Evolutionary conservation across 495 filamentous ascomycete genomes (phyloP).

Genomic region (Talaromyces trachyspermus): DNA sequence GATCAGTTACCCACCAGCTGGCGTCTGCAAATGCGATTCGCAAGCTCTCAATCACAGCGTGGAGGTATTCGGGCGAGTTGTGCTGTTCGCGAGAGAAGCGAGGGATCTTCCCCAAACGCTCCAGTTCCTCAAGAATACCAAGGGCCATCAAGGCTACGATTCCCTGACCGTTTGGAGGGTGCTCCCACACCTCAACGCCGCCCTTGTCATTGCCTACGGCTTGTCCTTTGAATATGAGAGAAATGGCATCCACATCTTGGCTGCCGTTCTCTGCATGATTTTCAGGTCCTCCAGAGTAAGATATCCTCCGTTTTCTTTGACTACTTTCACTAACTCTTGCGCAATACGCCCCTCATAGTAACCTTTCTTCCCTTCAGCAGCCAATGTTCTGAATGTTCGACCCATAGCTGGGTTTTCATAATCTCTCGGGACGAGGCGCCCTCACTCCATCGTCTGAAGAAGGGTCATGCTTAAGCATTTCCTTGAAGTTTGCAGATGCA

Average conservation of each 20-base stretch:
- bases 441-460: slow-evolving; percentile 57
- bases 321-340: slow-evolving; percentile 68
- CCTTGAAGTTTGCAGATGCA: slow-evolving; percentile 74
- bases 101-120: slow-evolving; percentile 62
- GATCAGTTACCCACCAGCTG: slow-evolving; percentile 83
- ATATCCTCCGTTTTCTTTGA: slow-evolving; percentile 67
- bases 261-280: slow-evolving; percentile 66
- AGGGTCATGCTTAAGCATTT: slow-evolving; percentile 73
- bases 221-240: slow-evolving; percentile 66
- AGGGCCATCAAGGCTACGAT: slow-evolving; percentile 92
- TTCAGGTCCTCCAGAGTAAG: slow-evolving; percentile 74
- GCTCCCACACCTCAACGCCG: slow-evolving; percentile 87
- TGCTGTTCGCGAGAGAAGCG: slow-evolving; percentile 61
- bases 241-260: slow-evolving; percentile 76
- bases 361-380: slow-evolving; percentile 73
- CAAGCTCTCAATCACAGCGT: slow-evolving; percentile 81
- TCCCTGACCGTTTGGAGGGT: slow-evolving; percentile 96
- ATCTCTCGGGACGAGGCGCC: slow-evolving; percentile 74
- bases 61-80: slow-evolving; percentile 74
- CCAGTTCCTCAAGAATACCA: slow-evolving; percentile 80
- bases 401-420: slow-evolving; percentile 79
- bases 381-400: slow-evolving; percentile 72
- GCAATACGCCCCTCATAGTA: slow-evolving; percentile 87
- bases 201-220: slow-evolving; percentile 44
- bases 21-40: slow-evolving; percentile 92